These are phyloP conservation scores for Chytriomyces sp. DNA, from an alignment of 192 early-diverging fungal species.

Conservation along the genomic window DNA sequence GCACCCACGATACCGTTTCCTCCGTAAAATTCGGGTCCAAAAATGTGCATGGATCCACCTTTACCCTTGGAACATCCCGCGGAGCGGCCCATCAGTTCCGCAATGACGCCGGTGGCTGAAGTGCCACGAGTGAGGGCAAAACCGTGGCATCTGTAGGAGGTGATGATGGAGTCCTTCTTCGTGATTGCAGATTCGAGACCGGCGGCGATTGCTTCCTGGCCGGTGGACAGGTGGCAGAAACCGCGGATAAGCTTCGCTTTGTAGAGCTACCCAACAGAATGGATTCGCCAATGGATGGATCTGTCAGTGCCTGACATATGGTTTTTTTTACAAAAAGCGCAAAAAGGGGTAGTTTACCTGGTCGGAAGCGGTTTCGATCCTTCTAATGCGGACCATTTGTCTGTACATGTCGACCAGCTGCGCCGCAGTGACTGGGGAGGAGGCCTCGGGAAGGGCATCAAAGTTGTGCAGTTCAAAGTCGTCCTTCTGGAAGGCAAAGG, in stretches of 20 bases:
- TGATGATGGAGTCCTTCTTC: constrained; percentile 90
- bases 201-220: constrained; percentile 92
- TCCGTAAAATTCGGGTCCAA: constrained; percentile 92
- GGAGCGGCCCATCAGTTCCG: constrained; percentile 70
- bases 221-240: constrained; percentile 98
- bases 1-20: constrained; percentile 99
- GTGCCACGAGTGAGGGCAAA: constrained; percentile 88
- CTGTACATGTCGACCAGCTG: constrained; percentile 85
- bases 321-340: neutral
- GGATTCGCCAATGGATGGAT: neutral
- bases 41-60: constrained; percentile 99
- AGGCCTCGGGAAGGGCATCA: constrained; percentile 57
- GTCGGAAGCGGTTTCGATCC: constrained; percentile 93
- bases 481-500: constrained; percentile 72
- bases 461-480: constrained; percentile 87
- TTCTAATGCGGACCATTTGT: constrained; percentile 85
- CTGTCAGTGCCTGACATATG: too few relatives aligned
- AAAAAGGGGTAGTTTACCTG: constrained; percentile 39
- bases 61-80: constrained; percentile 91
- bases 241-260: constrained; percentile 96
- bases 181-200: constrained; percentile 94
- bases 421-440: constrained; percentile 66
- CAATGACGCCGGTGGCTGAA: constrained; percentile 49
- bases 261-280: constrained; percentile 69
- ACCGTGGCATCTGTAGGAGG: constrained; percentile 98